Percentiles rank a stretch among this genome's conserved stretches.
Conservation (phyloP, 2,329 filamentous ascomycete genomes). For the Exophiala calicioides region DNA sequence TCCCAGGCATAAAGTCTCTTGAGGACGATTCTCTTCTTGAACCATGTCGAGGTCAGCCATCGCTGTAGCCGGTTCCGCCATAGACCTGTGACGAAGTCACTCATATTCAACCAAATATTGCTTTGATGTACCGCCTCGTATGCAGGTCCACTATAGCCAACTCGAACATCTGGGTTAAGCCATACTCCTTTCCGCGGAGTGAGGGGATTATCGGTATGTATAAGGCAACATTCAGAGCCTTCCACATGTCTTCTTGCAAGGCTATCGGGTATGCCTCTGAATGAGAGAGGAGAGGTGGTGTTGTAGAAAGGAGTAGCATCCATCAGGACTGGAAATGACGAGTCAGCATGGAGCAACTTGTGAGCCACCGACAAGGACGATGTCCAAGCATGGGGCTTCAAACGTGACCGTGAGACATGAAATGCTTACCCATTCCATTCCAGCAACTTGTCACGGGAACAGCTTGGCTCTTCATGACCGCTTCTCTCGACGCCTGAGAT, state of each 20-base stretch:
- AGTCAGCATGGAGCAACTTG: too few relatives aligned
- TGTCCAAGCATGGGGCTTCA: too few relatives aligned
- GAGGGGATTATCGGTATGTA: conserved; percentile 40
- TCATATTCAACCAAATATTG: background rate
- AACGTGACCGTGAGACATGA: too few relatives aligned
- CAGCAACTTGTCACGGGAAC: conserved; percentile 62
- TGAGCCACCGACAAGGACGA: too few relatives aligned
- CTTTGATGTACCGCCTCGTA: conserved; percentile 8
- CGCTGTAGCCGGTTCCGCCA: conserved; percentile 10
- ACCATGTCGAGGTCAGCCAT: conserved; percentile 8
- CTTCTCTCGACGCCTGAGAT: conserved; percentile 52
- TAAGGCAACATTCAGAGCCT: conserved; percentile 72
- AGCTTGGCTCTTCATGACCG: conserved; percentile 49
- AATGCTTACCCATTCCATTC: conserved; percentile 69
- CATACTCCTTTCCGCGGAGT: conserved; percentile 36
- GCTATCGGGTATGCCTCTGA: conserved; percentile 63
- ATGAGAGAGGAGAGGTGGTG: conserved; percentile 46
- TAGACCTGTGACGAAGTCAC: background rate
- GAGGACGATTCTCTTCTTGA: conserved; percentile 4
- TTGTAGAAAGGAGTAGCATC: conserved; percentile 56
- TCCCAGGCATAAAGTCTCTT: conserved; percentile 1
- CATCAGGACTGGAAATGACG: too few relatives aligned
- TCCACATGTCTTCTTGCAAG: conserved; percentile 60
- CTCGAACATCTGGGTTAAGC: conserved; percentile 40
- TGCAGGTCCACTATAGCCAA: conserved; percentile 38